Evolutionary conservation across 371 early-diverging fungal species (phyloP), one percentile per base, ranked within the genome.

Genomic region (Mortierella sp.): DNA sequence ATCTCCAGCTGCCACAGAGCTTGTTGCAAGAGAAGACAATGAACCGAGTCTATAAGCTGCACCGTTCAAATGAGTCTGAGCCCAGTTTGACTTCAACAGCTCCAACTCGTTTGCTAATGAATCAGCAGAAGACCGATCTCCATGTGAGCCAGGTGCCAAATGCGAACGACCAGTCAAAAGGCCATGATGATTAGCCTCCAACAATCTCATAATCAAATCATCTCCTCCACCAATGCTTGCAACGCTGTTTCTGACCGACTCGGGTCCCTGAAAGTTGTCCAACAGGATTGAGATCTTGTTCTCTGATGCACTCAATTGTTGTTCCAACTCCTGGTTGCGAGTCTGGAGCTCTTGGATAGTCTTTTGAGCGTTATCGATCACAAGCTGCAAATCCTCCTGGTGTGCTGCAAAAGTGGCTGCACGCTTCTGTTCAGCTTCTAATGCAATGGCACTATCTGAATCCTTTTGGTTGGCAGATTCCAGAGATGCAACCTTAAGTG

Each of bases 261-360:
- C 80, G 1, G 72, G 71, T 18, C 80, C 80, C 8, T 79, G 80
- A 47, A 66, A 74, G 45, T 85, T 83, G 55, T 85, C 85, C 18
- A 85, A 57, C 40, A 85, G 40, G 24, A 85, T 72, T 47, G 84
- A 66, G n/a, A 85, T 80, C 69, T 83, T 84, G 75, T 78, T 83
- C 62, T 84, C 84, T 0, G 84, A 83, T 20, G 62, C 78, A n/a
- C 40, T 59, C 43, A 74, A 57, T 40, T 84, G 83, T 40, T 73
- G 78, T 40, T 84, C 80, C 55, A 85, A 59, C 18, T 83, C 85
- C 16, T 58, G 40, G 62, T 83, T 85, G n/a, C 57, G 62, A 1
- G 66, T 66, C 64, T 79, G 62, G 26, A 85, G 72, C 0, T 61
- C 59, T 32, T 68, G 72, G 47, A 79, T 75, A 11, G 68, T 68